Evolutionary conservation across 768 basidiomycete species (phyloP).

Genomic region (Trametes coccinea): DNA sequence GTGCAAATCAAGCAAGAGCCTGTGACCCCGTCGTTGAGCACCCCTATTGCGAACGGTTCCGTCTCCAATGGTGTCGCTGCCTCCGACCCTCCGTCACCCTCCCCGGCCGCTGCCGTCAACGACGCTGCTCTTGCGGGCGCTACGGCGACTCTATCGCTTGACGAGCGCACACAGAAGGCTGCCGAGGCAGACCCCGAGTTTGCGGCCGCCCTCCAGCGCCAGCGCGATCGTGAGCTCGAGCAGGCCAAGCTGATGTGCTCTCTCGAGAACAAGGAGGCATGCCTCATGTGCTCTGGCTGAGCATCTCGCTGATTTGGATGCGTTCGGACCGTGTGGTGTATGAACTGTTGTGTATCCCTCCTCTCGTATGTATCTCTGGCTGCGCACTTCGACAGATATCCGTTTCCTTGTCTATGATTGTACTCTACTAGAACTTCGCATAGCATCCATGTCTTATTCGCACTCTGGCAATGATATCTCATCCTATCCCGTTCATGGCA

Average conservation of each 20-base stretch:
- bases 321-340: background rate
- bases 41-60: background rate
- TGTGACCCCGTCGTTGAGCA: conserved; percentile 13
- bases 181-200: conserved; percentile 72
- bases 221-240: conserved; percentile 73
- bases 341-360: conserved; percentile 3
- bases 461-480: background rate
- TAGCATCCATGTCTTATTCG: background rate
- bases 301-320: background rate
- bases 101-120: conserved; percentile 21
- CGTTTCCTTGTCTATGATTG: conserved; percentile 1
- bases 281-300: conserved; percentile 88
- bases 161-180: conserved; percentile 51
- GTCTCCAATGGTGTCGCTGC: conserved; percentile 18
- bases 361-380: conserved; percentile 12
- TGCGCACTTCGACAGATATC: conserved; percentile 3
- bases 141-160: conserved; percentile 42
- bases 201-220: conserved; percentile 72
- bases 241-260: conserved; percentile 83
- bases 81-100: conserved; percentile 32
- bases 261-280: conserved; percentile 92
- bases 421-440: conserved; percentile 11
- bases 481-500: background rate
- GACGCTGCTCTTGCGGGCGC: conserved; percentile 20
- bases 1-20: conserved; percentile 26